Base-by-base conservation (phyloP, 176 grass and related monocot genomes). In the Pontederia crassipes region DNA sequence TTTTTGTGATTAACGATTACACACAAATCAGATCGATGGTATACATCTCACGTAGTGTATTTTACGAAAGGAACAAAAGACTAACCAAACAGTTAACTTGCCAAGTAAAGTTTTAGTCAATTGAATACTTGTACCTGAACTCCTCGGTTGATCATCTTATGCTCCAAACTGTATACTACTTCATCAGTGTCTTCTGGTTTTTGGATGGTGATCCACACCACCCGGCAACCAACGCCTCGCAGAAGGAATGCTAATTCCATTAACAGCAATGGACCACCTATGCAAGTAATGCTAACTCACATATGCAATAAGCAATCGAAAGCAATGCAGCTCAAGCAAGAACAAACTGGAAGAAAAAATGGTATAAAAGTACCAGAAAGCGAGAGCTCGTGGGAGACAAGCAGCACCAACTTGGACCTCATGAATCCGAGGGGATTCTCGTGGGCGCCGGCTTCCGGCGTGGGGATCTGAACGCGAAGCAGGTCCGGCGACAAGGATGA, bases 201-300 rank as follows among this genome's bases (percentile, higher is more conserved):
- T 55, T 86, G 92, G 76, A 91, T 88, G 27, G 87, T 91, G 73
- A 97, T 83, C 92, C 92, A 97, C 16, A 91, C 81, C 55, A 88
- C 92, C 70, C 80, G 77, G 4, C 76, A 75, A 60, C 64, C 87
- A 55, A 80, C 87, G 57, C 70, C 67, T 70, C 84, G 70, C 55
- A 97, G 77, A 56, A 97, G 87, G 82, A 91, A 88, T 48, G 93
- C 84, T 16, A 88, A 62, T 60, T 97, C 93, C 93, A 91, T 97
- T 56, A 97, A 61, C 51, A 97, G 86, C 47, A 97, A 79, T 17
- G 93, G 93, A 17, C 93, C 93, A 62, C 93, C 87, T 97, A 62
- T 64, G 86, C 9, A 58, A 0, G 18, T 15, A 45, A 47, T 40
- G 32, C 0, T 3, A 40, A 40, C 4, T 57, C 27, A 24, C 17